Percentiles rank a stretch among this genome's conserved stretches.
Evolutionary conservation across 202 grass and related monocot genomes (phyloP).

Genomic region (Saccharum hybrid): DNA sequence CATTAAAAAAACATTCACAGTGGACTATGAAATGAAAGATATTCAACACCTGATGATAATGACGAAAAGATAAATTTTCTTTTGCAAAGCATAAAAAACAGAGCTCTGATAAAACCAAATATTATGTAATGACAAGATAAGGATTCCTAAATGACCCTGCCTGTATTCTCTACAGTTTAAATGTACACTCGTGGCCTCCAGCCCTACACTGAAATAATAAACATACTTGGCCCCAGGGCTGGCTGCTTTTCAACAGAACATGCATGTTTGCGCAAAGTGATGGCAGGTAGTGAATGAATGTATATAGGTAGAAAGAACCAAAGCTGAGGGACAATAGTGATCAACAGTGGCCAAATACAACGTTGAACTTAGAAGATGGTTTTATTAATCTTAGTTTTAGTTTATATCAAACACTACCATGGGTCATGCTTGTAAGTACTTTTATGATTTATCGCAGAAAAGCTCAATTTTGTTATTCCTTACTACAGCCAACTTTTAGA

Average conservation of each 20-base stretch:
- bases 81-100: not conserved
- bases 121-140: constrained; percentile 2
- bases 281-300: not conserved
- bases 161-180: not conserved
- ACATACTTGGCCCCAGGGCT: not conserved
- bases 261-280: not conserved
- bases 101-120: constrained; percentile 16
- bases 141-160: not conserved
- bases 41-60: not conserved
- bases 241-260: constrained; percentile 9
- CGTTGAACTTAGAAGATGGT: not conserved
- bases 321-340: not conserved
- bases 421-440: not conserved
- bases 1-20: not conserved
- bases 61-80: constrained; percentile 3
- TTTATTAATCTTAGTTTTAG: not conserved
- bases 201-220: not conserved
- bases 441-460: no score
- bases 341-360: not conserved
- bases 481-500: not conserved
- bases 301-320: constrained; percentile 13
- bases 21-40: constrained; percentile 26
- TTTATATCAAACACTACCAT: not conserved
- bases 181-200: not conserved
- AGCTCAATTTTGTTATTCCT: no score